A percentile compares a stretch with the other conserved stretches of the same genome.
phyloP scores from a whole-genome alignment of 208 protist genomes.

The Trypanosoma theileri region DNA sequence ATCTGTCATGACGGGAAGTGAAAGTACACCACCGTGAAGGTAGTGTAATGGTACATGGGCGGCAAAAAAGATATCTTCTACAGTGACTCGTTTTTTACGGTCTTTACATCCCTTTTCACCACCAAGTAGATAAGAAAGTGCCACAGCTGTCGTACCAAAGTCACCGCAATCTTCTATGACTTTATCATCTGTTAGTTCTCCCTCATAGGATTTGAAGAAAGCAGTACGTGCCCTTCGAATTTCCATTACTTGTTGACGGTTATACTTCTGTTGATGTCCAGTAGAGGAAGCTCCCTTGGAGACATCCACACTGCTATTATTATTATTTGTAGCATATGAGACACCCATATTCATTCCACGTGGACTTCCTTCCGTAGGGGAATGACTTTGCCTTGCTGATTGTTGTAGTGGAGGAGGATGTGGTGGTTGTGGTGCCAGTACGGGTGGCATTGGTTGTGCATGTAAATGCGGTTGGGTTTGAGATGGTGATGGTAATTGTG shows the following conservation, averaged over 20 bases:
- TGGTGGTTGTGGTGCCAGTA: background rate
- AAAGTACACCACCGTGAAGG: constrained; percentile 67
- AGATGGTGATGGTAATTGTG: background rate
- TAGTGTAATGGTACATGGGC: constrained; percentile 87
- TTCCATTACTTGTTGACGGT: constrained; percentile 71
- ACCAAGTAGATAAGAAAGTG: constrained; percentile 79
- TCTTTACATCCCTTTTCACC: constrained; percentile 68
- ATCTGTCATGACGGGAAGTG: constrained; percentile 72
- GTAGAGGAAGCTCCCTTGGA: constrained; percentile 26
- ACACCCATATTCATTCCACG: constrained; percentile 3
- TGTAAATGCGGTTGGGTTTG: no score
- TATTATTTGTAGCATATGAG: constrained; percentile 7
- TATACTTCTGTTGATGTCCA: constrained; percentile 48
- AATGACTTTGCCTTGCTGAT: background rate
- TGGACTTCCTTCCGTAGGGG: background rate
- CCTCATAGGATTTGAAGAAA: constrained; percentile 80
- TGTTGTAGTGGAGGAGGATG: background rate
- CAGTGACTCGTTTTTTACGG: constrained; percentile 72
- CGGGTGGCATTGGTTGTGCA: background rate
- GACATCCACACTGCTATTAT: constrained; percentile 17
- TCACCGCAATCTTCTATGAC: constrained; percentile 69
- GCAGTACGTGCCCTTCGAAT: constrained; percentile 60
- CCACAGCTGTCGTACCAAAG: constrained; percentile 71
- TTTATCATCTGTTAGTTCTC: constrained; percentile 41
- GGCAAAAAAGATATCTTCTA: constrained; percentile 92